These are phyloP conservation scores for Anthoceros angustus DNA, from an alignment of 225 moss, liverwort and hornwort species.

Conservation along the genomic window DNA sequence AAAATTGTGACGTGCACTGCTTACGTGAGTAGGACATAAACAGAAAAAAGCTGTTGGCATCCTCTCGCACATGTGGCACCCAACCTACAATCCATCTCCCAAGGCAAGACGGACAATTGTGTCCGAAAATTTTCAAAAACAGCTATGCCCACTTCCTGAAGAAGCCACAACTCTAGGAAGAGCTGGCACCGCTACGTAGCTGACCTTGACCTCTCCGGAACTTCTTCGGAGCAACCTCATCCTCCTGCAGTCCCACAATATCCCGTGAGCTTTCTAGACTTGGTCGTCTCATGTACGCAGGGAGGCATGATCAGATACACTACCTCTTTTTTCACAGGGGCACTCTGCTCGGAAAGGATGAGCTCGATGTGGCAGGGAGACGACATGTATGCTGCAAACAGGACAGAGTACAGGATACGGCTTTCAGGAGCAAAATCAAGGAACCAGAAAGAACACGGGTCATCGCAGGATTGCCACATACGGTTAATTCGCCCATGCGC, in stretches of 20 bases:
- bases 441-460: background rate
- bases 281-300: background rate
- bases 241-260: conserved; percentile 11
- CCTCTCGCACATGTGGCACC: too few species aligned
- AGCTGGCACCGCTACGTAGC: conserved; percentile 23
- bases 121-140: too few species aligned
- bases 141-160: too few species aligned
- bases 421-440: background rate
- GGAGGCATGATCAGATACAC: background rate
- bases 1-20: too few species aligned
- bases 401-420: background rate
- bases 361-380: conserved; percentile 56
- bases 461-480: background rate
- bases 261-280: background rate
- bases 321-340: conserved; percentile 46
- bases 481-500: conserved; percentile 55
- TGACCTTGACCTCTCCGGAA: conserved; percentile 23
- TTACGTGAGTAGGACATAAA: too few species aligned
- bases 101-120: too few species aligned
- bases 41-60: too few species aligned
- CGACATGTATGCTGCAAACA: conserved; percentile 37
- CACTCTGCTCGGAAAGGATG: conserved; percentile 38
- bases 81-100: too few species aligned
- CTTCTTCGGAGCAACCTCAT: conserved; percentile 16
- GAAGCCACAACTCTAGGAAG: background rate